These are phyloP conservation scores for Xylariaceae sp. DNA, from an alignment of 2,329 filamentous ascomycete genomes.

Conservation along the genomic window DNA sequence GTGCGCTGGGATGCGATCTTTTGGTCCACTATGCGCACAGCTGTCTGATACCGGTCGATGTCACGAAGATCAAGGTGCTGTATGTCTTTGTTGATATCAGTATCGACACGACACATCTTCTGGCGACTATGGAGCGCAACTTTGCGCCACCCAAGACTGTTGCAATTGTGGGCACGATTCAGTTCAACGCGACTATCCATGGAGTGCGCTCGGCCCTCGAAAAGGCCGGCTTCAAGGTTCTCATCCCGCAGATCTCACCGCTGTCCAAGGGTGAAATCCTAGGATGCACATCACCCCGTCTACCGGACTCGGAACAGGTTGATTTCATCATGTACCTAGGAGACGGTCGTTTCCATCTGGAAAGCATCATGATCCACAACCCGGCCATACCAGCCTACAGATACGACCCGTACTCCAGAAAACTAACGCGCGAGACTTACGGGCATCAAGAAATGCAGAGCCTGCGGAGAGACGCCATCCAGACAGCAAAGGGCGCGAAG, in stretches of 20 bases:
- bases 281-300: slow-evolving; percentile 85
- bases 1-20: slow-evolving; percentile 88
- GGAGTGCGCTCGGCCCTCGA: slow-evolving; percentile 73
- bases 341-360: slow-evolving; percentile 58
- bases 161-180: slow-evolving; percentile 92
- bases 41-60: slow-evolving; percentile 91
- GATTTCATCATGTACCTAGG: slow-evolving; percentile 47
- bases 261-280: slow-evolving; percentile 93
- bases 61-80: slow-evolving; percentile 93
- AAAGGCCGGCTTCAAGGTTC: slow-evolving; percentile 73
- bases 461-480: slow-evolving; percentile 71
- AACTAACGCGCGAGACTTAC: slow-evolving; percentile 86
- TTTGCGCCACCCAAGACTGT: slow-evolving; percentile 81
- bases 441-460: slow-evolving; percentile 86
- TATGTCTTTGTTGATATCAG: slow-evolving; percentile 98
- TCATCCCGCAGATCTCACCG: slow-evolving; percentile 89
- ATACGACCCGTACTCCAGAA: slow-evolving; percentile 93
- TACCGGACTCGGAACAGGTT: slow-evolving; percentile 53
- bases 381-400: slow-evolving; percentile 84
- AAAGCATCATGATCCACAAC: slow-evolving; percentile 99
- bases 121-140: slow-evolving; percentile 83
- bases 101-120: slow-evolving; percentile 83
- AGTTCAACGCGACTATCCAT: slow-evolving; percentile 97
- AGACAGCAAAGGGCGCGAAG: slow-evolving; percentile 65
- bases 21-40: slow-evolving; percentile 96